Evolutionary conservation across 129 eudicot species (phyloP).

Genomic region (Pseudognaphalium luteoalbum): DNA sequence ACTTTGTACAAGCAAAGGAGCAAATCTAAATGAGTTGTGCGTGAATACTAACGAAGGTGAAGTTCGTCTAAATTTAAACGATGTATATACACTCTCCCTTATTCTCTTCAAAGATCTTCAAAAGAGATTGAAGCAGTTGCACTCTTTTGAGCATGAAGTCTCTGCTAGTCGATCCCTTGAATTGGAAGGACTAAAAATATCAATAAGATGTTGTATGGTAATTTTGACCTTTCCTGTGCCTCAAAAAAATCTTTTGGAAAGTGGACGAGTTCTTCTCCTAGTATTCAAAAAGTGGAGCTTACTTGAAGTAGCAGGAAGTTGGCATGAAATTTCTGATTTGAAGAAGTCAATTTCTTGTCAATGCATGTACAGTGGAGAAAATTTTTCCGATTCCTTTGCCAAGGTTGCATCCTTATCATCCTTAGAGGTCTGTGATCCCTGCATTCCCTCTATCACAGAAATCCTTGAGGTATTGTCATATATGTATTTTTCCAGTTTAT

Average conservation of each 20-base stretch:
- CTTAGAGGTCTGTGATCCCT: conserved; percentile 46
- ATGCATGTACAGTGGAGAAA: conserved; percentile 23
- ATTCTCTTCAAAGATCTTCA: conserved; percentile 49
- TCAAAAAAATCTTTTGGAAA: conserved; percentile 38
- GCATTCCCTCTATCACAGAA: conserved; percentile 36
- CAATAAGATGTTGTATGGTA: conserved; percentile 65
- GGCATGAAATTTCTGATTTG: conserved; percentile 22
- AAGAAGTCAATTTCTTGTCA: conserved; percentile 41
- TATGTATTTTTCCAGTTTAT: conserved; percentile 5
- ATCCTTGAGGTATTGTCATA: conserved; percentile 62
- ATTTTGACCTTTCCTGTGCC: conserved; percentile 40
- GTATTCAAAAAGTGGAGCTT: conserved; percentile 45
- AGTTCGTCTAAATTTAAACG: conserved; percentile 39
- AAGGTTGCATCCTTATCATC: conserved; percentile 50
- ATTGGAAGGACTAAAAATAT: conserved; percentile 47
- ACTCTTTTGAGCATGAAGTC: conserved; percentile 32
- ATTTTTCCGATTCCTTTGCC: conserved; percentile 34
- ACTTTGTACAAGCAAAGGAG: conserved; percentile 29
- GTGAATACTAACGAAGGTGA: conserved; percentile 38
- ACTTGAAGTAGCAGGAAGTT: conserved; percentile 24
- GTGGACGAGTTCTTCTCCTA: conserved; percentile 45
- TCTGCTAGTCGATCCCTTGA: conserved; percentile 32
- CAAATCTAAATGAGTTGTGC: conserved; percentile 29
- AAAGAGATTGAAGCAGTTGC: conserved; percentile 42
- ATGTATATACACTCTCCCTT: conserved; percentile 51